A percentile compares a stretch with the other conserved stretches of the same genome.
These are phyloP conservation scores for Talaromyces stipitatus DNA, from an alignment of 495 filamentous ascomycete genomes.

Conservation along the genomic window DNA sequence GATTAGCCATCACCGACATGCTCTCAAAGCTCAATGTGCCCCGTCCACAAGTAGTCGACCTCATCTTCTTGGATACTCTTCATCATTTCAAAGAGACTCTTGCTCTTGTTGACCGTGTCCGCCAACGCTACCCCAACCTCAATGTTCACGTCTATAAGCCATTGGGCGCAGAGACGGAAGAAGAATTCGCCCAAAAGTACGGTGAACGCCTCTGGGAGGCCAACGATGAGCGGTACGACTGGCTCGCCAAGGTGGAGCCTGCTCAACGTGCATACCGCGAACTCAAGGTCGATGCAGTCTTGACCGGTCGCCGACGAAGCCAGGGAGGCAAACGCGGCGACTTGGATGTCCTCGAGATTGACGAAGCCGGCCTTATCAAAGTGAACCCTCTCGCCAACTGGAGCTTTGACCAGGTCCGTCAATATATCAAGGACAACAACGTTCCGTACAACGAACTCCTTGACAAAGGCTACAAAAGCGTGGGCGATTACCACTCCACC, in stretches of 20 bases:
- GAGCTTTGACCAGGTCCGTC: slow-evolving; percentile 82
- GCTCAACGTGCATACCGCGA: slow-evolving; percentile 87
- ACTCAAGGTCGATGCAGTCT: slow-evolving; percentile 79
- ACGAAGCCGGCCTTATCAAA: slow-evolving; percentile 90
- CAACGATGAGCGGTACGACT: slow-evolving; percentile 88
- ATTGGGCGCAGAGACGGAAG: slow-evolving; percentile 54
- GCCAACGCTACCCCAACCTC: slow-evolving; percentile 65
- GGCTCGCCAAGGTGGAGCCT: slow-evolving; percentile 94
- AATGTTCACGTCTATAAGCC: slow-evolving; percentile 87
- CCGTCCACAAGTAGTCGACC: slow-evolving; percentile 62
- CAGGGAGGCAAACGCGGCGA: slow-evolving; percentile 91
- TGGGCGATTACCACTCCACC: slow-evolving; percentile 97
- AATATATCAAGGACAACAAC: slow-evolving; percentile 74
- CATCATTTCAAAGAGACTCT: slow-evolving; percentile 93
- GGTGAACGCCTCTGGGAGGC: slow-evolving; percentile 80
- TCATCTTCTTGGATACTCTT: slow-evolving; percentile 95
- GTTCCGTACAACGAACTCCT: slow-evolving; percentile 92
- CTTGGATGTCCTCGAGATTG: slow-evolving; percentile 83
- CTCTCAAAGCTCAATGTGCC: slow-evolving; percentile 75
- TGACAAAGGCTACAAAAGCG: slow-evolving; percentile 88
- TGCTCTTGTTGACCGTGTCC: slow-evolving; percentile 70
- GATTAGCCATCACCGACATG: slow-evolving; percentile 92
- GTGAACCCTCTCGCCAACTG: slow-evolving; percentile 98
- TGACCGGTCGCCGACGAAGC: slow-evolving; percentile 88
- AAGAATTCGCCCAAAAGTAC: slow-evolving; percentile 73